Base-by-base conservation (phyloP, 2,329 filamentous ascomycete genomes). In the Cadophora gregata region DNA sequence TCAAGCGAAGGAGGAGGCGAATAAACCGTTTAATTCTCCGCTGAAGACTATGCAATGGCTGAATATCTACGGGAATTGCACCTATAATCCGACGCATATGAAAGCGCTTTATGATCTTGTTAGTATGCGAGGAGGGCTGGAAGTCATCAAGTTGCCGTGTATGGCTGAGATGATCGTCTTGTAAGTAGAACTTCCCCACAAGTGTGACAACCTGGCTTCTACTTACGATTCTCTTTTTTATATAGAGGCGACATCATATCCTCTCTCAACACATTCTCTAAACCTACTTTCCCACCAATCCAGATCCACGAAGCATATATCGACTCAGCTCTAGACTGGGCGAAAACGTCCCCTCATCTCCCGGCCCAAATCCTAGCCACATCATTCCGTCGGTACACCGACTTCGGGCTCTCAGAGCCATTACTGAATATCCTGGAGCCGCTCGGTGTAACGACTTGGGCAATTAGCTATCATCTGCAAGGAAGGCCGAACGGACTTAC, bases 61-160 rank as follows among this genome's bases (percentile, higher is more conserved):
- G n/a, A 64, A 67, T 59, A 31, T 67, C 8, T 67, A 67, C 51
- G 55, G 55, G 9, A 47, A 61, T 16, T 36, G 63, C 55, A 33
- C 33, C 6, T 42, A 48, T 51, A n/a, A 50, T 4, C 61, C 47
- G 4, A 62, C 56, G 31, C 65, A 67, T 59, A 51, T 60, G 61
- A 67, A 58, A 51, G 56, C 56, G 5, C 21, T 67, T 29, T 29
- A 24, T 12, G 56, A 67, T 47, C 24, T 67, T 14, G 33, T 67
- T 19, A 45, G 27, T 45, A 29, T 53, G 45, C 25, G 59, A 25
- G 64, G 64, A 29, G 64, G 64, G 27, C 24, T 66, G 21, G 64
- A 62, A 29, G 59, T 27, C 27, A 42, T 60, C 25, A 51, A 60
- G n/a, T 21, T 55, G 50, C 50, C 31, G 4, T 33, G 31, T 45